Evolutionary conservation across 1,139 yeast species (phyloP).

Genomic region (Candida neerlandica): DNA sequence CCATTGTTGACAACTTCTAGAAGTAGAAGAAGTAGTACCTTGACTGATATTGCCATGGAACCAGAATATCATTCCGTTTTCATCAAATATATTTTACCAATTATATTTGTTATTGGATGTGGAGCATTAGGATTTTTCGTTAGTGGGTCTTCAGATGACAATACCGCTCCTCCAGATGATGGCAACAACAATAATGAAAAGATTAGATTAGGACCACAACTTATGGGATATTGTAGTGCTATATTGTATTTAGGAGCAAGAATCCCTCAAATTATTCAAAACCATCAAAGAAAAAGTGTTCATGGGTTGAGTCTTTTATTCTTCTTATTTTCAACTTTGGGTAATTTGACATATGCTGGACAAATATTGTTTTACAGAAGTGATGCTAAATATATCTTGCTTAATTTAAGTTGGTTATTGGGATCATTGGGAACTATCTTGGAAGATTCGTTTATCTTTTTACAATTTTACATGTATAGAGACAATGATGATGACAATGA

Average conservation of each 20-base stretch:
- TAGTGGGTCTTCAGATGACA: constrained; percentile 18
- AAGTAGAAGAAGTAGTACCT: constrained; percentile 48
- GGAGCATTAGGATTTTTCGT: constrained; percentile 64
- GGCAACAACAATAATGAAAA: constrained; percentile 16
- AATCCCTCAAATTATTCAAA: constrained; percentile 77
- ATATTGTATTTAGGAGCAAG: constrained; percentile 72
- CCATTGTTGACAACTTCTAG: constrained; percentile 19
- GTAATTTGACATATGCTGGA: constrained; percentile 75
- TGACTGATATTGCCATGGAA: constrained; percentile 48
- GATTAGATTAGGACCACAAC: constrained; percentile 63
- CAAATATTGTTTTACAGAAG: constrained; percentile 69
- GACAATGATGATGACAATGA: constrained; percentile 23
- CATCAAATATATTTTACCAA: constrained; percentile 58
- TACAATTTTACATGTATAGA: constrained; percentile 65
- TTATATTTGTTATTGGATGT: constrained; percentile 65
- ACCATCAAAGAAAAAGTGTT: constrained; percentile 67
- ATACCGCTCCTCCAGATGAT: constrained; percentile 9
- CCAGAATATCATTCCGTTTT: constrained; percentile 49
- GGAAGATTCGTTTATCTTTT: constrained; percentile 64
- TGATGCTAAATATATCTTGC: constrained; percentile 58
- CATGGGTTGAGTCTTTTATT: constrained; percentile 75
- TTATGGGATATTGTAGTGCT: constrained; percentile 75
- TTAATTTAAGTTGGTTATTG: constrained; percentile 72
- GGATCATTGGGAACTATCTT: constrained; percentile 76
- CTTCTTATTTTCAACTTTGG: constrained; percentile 73